Conservation (phyloP, 1,139 yeast genomes). For the Williopsis jadinii region DNA sequence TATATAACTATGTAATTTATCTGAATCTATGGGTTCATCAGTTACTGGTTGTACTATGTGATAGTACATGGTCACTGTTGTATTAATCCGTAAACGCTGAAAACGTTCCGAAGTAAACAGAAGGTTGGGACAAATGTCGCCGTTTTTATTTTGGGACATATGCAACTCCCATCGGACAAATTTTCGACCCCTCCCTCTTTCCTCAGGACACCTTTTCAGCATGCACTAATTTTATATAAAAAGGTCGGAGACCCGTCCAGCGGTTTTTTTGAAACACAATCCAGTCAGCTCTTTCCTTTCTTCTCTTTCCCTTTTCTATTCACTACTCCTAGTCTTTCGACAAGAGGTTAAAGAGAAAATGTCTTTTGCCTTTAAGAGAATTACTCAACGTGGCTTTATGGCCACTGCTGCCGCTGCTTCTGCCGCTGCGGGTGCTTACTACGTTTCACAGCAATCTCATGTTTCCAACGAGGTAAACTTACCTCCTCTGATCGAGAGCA, state of each 20-base stretch:
- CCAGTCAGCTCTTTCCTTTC: neutral
- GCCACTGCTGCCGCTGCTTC: constrained; percentile 19
- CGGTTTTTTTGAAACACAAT: neutral
- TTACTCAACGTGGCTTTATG: constrained; percentile 16
- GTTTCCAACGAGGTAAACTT: constrained; percentile 16
- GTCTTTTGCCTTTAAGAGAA: constrained; percentile 22
- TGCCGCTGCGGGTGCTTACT: constrained; percentile 15
- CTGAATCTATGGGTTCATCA: too few species aligned
- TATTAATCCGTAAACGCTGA: too few species aligned
- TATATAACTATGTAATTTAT: too few species aligned
- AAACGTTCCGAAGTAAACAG: too few species aligned
- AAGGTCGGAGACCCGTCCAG: neutral
- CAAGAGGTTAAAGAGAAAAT: constrained; percentile 5
- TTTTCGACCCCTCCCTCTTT: too few species aligned
- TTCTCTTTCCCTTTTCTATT: neutral
- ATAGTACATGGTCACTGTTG: too few species aligned
- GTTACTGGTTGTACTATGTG: too few species aligned
- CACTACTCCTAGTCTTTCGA: neutral
- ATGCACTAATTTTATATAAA: neutral
- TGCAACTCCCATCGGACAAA: too few species aligned
- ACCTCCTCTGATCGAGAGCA: constrained; percentile 20
- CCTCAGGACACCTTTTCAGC: too few species aligned
- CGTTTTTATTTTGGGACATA: too few species aligned
- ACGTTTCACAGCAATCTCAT: constrained; percentile 7
- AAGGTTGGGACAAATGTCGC: too few species aligned